Conservation (phyloP, 1,284 basidiomycete genomes). For the Sphaerobolus stellatus region DNA sequence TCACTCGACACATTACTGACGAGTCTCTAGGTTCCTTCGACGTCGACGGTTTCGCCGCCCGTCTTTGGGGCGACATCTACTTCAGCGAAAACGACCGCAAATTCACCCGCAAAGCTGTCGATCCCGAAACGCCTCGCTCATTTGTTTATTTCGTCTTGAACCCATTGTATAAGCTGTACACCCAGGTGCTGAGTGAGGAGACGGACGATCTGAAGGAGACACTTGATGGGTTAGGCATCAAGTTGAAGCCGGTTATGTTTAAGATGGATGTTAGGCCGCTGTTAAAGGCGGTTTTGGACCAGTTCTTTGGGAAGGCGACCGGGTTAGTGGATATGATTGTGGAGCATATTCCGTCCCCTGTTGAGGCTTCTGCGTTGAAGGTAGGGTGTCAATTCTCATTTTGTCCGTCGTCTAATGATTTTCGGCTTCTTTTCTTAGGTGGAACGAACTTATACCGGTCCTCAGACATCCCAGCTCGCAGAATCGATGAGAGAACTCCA, state of each 20-base stretch:
- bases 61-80: conserved; percentile 99
- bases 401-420: neutral
- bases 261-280: conserved; percentile 98
- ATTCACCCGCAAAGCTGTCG: conserved; percentile 82
- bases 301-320: conserved; percentile 91
- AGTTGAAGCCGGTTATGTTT: conserved; percentile 90
- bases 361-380: conserved; percentile 70
- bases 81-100: conserved; percentile 83
- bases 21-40: conserved; percentile 54
- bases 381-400: conserved; percentile 33
- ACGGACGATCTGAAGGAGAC: conserved; percentile 82
- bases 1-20: neutral
- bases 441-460: conserved; percentile 82
- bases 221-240: conserved; percentile 78
- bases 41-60: conserved; percentile 69
- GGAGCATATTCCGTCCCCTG: conserved; percentile 85
- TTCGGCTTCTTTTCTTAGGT: conserved; percentile 49
- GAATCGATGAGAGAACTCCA: conserved; percentile 82
- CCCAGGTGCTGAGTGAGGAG: conserved; percentile 90
- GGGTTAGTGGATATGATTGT: conserved; percentile 93
- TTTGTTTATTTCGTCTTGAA: conserved; percentile 98
- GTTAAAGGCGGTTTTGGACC: conserved; percentile 88
- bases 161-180: conserved; percentile 97
- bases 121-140: conserved; percentile 79
- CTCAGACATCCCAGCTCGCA: conserved; percentile 77